Conservation (phyloP, 495 filamentous ascomycete genomes). For the Pyrenula massariospora region DNA sequence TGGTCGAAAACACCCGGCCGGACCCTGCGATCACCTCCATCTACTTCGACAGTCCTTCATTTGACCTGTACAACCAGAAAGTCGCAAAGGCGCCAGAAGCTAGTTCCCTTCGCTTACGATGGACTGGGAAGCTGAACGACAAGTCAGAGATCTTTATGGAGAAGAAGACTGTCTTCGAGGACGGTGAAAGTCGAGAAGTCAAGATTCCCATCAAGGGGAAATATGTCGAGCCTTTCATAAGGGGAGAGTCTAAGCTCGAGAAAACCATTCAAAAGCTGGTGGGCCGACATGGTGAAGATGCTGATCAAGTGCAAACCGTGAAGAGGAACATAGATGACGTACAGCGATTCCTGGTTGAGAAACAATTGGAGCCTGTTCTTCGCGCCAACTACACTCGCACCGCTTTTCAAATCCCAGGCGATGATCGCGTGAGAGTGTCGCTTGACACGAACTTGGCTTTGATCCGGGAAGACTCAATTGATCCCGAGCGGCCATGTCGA, state of each 20-base stretch:
- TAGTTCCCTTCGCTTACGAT: conserved; percentile 74
- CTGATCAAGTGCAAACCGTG: conserved; percentile 41
- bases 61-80: conserved; percentile 77
- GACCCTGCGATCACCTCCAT: conserved; percentile 91
- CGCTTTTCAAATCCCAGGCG: conserved; percentile 91
- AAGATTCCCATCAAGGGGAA: conserved; percentile 84
- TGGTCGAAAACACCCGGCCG: conserved; percentile 58
- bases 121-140: conserved; percentile 75
- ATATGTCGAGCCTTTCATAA: conserved; percentile 80
- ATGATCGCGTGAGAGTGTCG: conserved; percentile 80
- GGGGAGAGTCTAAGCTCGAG: conserved; percentile 83
- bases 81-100: conserved; percentile 66
- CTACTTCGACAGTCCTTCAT: conserved; percentile 84
- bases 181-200: conserved; percentile 61
- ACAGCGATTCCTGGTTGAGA: conserved; percentile 65
- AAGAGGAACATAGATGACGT: conserved; percentile 63
- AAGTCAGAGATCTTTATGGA: conserved; percentile 73
- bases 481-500: conserved; percentile 73
- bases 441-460: conserved; percentile 88
- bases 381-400: conserved; percentile 90
- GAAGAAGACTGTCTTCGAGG: conserved; percentile 74
- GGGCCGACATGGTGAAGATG: conserved; percentile 52
- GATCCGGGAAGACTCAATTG: conserved; percentile 84
- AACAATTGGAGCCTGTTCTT: conserved; percentile 71
- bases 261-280: conserved; percentile 75